phyloP scores from a whole-genome alignment of 768 basidiomycete genomes.

The Royoungia palumana region DNA sequence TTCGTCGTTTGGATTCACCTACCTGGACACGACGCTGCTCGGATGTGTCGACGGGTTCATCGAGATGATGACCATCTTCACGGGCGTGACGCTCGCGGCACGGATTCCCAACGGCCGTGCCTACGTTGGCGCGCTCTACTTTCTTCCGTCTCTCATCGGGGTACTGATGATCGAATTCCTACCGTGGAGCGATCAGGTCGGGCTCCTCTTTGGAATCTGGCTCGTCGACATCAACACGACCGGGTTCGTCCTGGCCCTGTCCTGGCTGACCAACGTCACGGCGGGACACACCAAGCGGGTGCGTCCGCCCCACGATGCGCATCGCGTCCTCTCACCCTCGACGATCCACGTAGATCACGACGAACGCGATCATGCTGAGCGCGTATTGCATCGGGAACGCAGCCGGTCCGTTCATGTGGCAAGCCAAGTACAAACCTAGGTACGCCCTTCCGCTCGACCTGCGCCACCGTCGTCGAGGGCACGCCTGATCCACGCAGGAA shows the following conservation, averaged over 20 bases:
- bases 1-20: constrained; percentile 60
- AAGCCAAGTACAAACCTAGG: constrained; percentile 63
- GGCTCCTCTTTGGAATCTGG: constrained; percentile 50
- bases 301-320: constrained; percentile 32
- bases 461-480: background rate
- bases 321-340: background rate
- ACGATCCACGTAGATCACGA: constrained; percentile 22
- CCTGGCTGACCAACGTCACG: constrained; percentile 64
- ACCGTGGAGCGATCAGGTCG: constrained; percentile 64
- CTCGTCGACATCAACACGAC: constrained; percentile 47
- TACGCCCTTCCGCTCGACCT: constrained; percentile 18
- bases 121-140: constrained; percentile 59
- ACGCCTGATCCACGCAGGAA: constrained; percentile 42
- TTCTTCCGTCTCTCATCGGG: constrained; percentile 64
- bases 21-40: constrained; percentile 65
- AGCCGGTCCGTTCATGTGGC: constrained; percentile 78
- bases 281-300: constrained; percentile 73
- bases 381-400: constrained; percentile 69
- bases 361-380: constrained; percentile 69
- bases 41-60: constrained; percentile 63
- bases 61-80: constrained; percentile 67
- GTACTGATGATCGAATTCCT: constrained; percentile 59
- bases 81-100: constrained; percentile 58
- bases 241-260: constrained; percentile 57
- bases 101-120: constrained; percentile 55